Base-by-base conservation (phyloP, 176 grass and related monocot genomes). In the Phragmites australis region DNA sequence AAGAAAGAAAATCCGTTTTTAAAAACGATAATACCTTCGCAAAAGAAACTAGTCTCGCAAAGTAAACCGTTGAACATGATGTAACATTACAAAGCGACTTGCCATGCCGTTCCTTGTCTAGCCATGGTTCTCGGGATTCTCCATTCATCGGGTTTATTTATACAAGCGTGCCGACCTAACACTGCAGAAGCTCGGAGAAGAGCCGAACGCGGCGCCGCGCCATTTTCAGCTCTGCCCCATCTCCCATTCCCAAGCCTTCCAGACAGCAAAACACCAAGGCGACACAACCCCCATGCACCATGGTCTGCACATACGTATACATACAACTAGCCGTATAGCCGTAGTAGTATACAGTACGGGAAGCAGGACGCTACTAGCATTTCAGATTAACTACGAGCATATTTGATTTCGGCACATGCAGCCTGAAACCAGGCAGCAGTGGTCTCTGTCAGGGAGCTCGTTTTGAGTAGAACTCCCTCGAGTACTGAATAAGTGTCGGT, bases 231-330 rank as follows among this genome's bases (percentile, higher is more conserved):
- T 34, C 50, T 72, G 8, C 37, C 32, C 37, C 51, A 9, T 63
- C 56, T 47, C 59, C 58, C 7, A 6, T 78, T 81, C 59, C 47
- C 58, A 46, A 30, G 64, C 34, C 23, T 29, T 23, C 59, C 81
- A 76, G 82, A 84, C 81, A 84, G 61, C 81, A 84, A 84, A 58
- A 58, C 62, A 76, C 82, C 72, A 77, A 46, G 49, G 37, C 37
- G 49, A n/a, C 70, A 44, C 60, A 25, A 42, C 12, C 72, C 82
- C 72, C n/a, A 76, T 39, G 72, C 62, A 46, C 23, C 47, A 44
- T 9, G 23, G 15, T 16, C n/a, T 42, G 81, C 70, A 57, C 30
- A 18, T 23, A 47, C 14, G 44, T 71, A 29, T 29, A 1, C 9
- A 30, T 16, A 58, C n/a, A 34, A 6, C 7, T 10, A 5, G 25